A percentile compares a stretch with the other conserved stretches of the same genome.
Evolutionary conservation across 768 basidiomycete genomes (phyloP).

Genomic region (Zangia roseola): DNA sequence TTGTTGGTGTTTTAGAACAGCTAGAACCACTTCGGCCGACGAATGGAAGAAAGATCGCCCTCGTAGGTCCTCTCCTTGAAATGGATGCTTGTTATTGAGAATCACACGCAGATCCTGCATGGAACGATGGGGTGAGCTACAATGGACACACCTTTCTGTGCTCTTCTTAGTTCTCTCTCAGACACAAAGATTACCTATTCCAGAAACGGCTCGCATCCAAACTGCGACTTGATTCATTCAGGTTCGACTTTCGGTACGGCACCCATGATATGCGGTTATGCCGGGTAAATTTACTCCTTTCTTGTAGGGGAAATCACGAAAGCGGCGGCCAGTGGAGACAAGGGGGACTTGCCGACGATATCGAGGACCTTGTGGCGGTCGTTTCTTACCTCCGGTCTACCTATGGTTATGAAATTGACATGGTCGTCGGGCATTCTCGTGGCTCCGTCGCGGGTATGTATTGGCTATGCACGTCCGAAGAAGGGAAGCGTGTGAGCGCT

Average conservation of each 20-base stretch:
- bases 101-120: slow-evolving; percentile 62
- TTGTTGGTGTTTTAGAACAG: slow-evolving; percentile 66
- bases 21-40: slow-evolving; percentile 48
- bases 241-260: slow-evolving; percentile 81
- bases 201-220: slow-evolving; percentile 65
- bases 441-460: slow-evolving; percentile 65
- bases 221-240: slow-evolving; percentile 76
- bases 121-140: slow-evolving; percentile 69
- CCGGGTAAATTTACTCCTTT: slow-evolving; percentile 3
- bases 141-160: not conserved
- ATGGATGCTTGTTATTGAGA: slow-evolving; percentile 11
- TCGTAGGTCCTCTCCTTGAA: slow-evolving; percentile 44
- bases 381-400: slow-evolving; percentile 55
- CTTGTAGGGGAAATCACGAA: slow-evolving; percentile 71
- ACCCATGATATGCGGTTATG: not conserved
- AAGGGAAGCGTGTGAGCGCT: slow-evolving; percentile 53
- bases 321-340: slow-evolving; percentile 65
- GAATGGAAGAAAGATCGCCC: slow-evolving; percentile 57
- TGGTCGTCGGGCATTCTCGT: slow-evolving; percentile 78
- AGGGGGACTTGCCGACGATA: slow-evolving; percentile 56
- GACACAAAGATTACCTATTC: slow-evolving; percentile 85
- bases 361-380: slow-evolving; percentile 65
- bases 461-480: slow-evolving; percentile 66
- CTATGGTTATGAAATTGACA: slow-evolving; percentile 67
- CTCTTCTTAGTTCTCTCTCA: slow-evolving; percentile 27